Base-by-base conservation (phyloP, 1,284 basidiomycete species). In the Cryptococcus sp. region DNA sequence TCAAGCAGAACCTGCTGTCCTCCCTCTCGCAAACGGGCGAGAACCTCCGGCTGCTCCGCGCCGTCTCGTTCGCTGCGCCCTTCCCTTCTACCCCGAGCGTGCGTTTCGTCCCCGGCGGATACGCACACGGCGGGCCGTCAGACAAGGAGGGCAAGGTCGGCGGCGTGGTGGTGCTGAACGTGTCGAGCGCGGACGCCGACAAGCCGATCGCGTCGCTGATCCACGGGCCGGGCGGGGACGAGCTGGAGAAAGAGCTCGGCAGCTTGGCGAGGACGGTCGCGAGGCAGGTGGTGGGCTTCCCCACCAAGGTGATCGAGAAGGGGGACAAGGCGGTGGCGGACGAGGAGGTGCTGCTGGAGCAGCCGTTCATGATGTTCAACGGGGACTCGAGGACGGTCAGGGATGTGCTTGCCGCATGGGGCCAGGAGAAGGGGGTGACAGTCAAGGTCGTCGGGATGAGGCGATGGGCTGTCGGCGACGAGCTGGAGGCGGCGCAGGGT, bases 21-120 rank as follows among this genome's bases (percentile, higher is more conserved):
- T 79, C 88, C 23, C 87, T 95, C 56, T 83, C 88, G 20, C 88
- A 89, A 67, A 85, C 95, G 15, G 93, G 93, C 45, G 94, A 98
- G 74, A 95, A 94, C 70, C 85, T 98, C 59, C 82, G 83, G 7
- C 78, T 98, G 18, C 82, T 85, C 48, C 83, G 94, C 52, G 93
- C 87, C 0, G 79, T 84, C 20, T 80, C 85, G 3, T 82, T 93
- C 57, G 82, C 85, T n/a, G 83, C 85, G 18, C 81, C 86, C 4
- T 78, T 83, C 53, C 79, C 79, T 16, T 70, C 72, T 1, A 65
- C 73, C 9, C 71, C 79, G 36, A 67, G 80, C 16, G 68, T 80
- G 7, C 84, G 83, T 3, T 78, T 85, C 46, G 84, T 90, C 36
- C 80, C 89, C 9, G 86, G 85, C 3, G 85, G 87, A 0, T 96